Evolutionary conservation across 805 yeast genomes (phyloP).

Genomic region (Suhomyces kilbournensis): DNA sequence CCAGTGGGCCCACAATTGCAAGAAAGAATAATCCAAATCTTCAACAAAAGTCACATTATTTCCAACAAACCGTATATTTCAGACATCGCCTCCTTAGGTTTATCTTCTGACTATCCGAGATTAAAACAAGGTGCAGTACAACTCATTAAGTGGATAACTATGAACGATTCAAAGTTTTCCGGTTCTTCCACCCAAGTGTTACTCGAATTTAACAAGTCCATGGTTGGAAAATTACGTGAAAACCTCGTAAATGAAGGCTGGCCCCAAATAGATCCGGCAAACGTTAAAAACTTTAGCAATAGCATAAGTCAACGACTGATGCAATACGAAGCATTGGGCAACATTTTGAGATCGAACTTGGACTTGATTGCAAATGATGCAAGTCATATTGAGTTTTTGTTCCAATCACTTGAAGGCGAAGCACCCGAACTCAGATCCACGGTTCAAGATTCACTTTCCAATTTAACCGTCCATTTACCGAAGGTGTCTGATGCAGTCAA

Average conservation of each 20-base stretch:
- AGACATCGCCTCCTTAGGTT: conserved; percentile 55
- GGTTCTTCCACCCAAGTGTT: conserved; percentile 7
- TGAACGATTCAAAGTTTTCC: conserved; percentile 8
- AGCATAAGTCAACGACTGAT: conserved; percentile 49
- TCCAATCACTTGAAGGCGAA: conserved; percentile 69
- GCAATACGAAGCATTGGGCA: conserved; percentile 79
- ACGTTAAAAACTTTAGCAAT: conserved; percentile 33
- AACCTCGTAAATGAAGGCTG: conserved; percentile 57
- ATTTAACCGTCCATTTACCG: conserved; percentile 50
- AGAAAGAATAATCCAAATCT: conserved; percentile 50
- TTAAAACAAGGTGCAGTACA: conserved; percentile 57
- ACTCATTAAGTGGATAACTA: conserved; percentile 61
- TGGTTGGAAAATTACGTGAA: conserved; percentile 53
- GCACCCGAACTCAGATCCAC: conserved; percentile 58
- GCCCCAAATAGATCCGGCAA: conserved; percentile 45
- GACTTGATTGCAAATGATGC: conserved; percentile 43
- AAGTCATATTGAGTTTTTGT: conserved; percentile 59
- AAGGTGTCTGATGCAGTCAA: conserved; percentile 39
- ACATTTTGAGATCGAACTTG: conserved; percentile 50
- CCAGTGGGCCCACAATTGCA: conserved; percentile 56
- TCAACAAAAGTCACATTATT: conserved; percentile 53
- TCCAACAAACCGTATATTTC: conserved; percentile 42
- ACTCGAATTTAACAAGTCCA: conserved; percentile 35
- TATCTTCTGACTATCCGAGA: conserved; percentile 51
- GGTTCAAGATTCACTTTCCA: conserved; percentile 68